A percentile compares a stretch with the other conserved stretches of the same genome.
These are phyloP conservation scores for Taphrina flavorubra DNA, from an alignment of 1,139 yeast species.

Conservation along the genomic window DNA sequence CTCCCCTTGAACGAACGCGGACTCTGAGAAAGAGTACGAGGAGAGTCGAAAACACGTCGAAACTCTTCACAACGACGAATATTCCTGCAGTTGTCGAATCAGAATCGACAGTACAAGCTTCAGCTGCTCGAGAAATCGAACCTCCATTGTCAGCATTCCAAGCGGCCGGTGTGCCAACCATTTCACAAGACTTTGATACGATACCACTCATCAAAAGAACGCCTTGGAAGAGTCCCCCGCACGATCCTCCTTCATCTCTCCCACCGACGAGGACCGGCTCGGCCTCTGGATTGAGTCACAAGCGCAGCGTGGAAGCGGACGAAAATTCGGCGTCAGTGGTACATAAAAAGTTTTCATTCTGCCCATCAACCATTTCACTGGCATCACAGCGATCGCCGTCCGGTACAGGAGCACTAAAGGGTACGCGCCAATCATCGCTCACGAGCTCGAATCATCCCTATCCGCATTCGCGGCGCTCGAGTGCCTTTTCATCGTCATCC, in stretches of 20 bases:
- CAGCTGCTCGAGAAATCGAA: background rate
- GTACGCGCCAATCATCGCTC: constrained; percentile 17
- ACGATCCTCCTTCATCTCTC: background rate
- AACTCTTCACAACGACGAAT: background rate
- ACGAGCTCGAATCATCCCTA: constrained; percentile 15
- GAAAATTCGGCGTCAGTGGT: background rate
- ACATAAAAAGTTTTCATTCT: constrained; percentile 34
- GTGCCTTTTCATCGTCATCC: constrained; percentile 13
- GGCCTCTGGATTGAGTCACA: constrained; percentile 4
- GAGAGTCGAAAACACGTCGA: background rate
- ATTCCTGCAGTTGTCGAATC: background rate
- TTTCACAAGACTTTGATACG: constrained; percentile 3
- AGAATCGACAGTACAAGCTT: background rate
- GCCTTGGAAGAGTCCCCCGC: background rate
- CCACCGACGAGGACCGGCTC: constrained; percentile 1
- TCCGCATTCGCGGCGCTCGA: constrained; percentile 3
- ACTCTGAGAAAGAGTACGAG: background rate
- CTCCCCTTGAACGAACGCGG: background rate
- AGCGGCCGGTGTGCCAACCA: constrained; percentile 3
- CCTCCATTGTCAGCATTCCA: constrained; percentile 1
- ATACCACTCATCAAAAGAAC: background rate
- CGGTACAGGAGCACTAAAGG: background rate
- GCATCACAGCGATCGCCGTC: constrained; percentile 22
- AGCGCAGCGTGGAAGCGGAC: constrained; percentile 13
- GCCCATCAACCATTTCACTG: constrained; percentile 36